phyloP scores from a whole-genome alignment of 2,329 filamentous ascomycete species.

The Plenodomus lindquistii region DNA sequence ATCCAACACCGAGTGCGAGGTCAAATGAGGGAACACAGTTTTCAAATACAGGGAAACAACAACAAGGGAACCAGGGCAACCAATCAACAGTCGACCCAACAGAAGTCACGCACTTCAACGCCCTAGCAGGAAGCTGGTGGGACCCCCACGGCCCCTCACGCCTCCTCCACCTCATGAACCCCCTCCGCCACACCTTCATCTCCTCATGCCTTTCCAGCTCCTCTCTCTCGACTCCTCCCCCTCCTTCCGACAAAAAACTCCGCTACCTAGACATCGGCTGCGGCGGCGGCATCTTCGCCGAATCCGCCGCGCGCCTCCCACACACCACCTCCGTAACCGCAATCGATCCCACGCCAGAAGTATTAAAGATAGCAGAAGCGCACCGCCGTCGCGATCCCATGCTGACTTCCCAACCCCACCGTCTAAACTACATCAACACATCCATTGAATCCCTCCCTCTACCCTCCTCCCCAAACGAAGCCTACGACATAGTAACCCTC shows the following conservation, averaged over 20 bases:
- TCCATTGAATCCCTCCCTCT: conserved; percentile 71
- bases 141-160: conserved; percentile 90
- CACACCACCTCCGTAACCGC: conserved; percentile 69
- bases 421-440: conserved; percentile 72
- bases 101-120: conserved; percentile 93
- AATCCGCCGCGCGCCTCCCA: conserved; percentile 73
- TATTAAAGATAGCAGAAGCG: conserved; percentile 72
- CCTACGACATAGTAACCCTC: conserved; percentile 79
- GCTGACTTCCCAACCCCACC: conserved; percentile 54
- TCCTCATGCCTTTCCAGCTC: conserved; percentile 62
- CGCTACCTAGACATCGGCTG: conserved; percentile 91
- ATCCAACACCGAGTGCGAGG: too few relatives aligned
- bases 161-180: conserved; percentile 97
- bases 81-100: conserved; percentile 67
- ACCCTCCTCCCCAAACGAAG: conserved; percentile 40
- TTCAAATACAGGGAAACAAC: too few relatives aligned
- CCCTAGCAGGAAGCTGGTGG: conserved; percentile 95
- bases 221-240: conserved; percentile 37
- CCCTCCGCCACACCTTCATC: conserved; percentile 92
- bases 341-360: conserved; percentile 76
- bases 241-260: conserved; percentile 48
- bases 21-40: too few relatives aligned
- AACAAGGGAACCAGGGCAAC: conserved; percentile 1
- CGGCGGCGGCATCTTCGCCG: conserved; percentile 94
- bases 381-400: conserved; percentile 77